Percentiles rank a stretch among this genome's conserved stretches.
These are phyloP conservation scores for Mycosphaerella sp. DNA, from an alignment of 2,329 filamentous ascomycete genomes.

Conservation along the genomic window DNA sequence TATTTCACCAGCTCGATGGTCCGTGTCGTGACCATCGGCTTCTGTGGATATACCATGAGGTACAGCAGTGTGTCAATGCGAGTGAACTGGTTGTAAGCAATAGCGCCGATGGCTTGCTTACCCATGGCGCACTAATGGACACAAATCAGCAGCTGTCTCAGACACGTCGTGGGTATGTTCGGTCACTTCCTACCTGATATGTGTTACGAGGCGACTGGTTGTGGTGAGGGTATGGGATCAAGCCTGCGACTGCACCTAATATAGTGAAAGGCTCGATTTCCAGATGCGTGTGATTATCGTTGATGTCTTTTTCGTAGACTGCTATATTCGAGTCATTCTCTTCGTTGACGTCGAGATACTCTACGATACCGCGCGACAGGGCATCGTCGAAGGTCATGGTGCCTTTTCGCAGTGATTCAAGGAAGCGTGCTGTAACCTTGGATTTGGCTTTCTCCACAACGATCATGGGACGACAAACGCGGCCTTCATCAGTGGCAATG, in stretches of 20 bases:
- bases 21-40: constrained; percentile 94
- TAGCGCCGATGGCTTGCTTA: constrained; percentile 98
- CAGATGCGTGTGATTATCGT: constrained; percentile 78
- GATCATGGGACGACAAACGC: constrained; percentile 92
- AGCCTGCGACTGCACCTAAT: constrained; percentile 85
- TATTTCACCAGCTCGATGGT: constrained; percentile 97
- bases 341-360: constrained; percentile 97
- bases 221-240: constrained; percentile 97
- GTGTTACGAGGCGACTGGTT: constrained; percentile 98
- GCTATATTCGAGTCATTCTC: constrained; percentile 95
- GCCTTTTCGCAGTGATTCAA: constrained; percentile 75
- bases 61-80: constrained; percentile 95
- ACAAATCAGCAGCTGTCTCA: neutral
- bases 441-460: constrained; percentile 85
- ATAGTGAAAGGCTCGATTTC: constrained; percentile 99
- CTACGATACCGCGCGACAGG: constrained; percentile 78
- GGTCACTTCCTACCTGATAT: constrained; percentile 44
- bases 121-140: constrained; percentile 86
- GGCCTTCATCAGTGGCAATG: constrained; percentile 88
- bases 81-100: constrained; percentile 96
- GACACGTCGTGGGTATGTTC: neutral
- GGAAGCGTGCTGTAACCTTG: constrained; percentile 69
- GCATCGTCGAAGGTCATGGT: constrained; percentile 92
- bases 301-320: constrained; percentile 79
- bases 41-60: constrained; percentile 93